Evolutionary conservation across 2,329 filamentous ascomycete genomes (phyloP), one percentile per base, ranked within the genome.

Genomic region (Colletotrichum spinosum): DNA sequence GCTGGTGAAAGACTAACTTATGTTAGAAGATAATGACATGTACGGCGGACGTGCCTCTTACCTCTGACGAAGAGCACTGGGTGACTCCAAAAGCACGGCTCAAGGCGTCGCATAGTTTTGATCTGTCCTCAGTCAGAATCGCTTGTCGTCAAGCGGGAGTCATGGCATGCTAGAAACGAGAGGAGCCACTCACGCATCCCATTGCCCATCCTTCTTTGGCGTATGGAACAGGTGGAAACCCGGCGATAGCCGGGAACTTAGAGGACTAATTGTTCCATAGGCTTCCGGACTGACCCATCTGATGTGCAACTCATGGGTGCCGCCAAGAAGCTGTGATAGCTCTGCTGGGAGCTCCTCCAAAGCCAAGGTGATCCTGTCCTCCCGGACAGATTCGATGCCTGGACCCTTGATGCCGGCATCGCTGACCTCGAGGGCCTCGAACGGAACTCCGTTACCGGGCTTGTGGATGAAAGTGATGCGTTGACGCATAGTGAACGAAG

Each of bases 181-280:
- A 9, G 11, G 17, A 53, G 55, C 60, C 25, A 68, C 72, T 62
- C 68, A 75, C 71, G 70, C 71, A 17, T 74, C 69, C 35, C 68
- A 70, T 50, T 68, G 69, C 8, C 71, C 74, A 34, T 77, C 74
- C 38, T 78, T 74, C 6, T 76, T 75, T 0, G 91, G 91, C 0
- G 90, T 92, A 74, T 90, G 94, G 71, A 92, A 92, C 34, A 94
- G 81, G 80, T 97, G 94, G 25, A 98, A 80, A 3, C 95, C 95
- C 0, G 94, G 90, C 2, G 93, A 89, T 12, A 94, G 77, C 64
- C 92, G 87, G 55, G 93, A 93, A 48, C 87, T 81, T 72, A 96
- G 90, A 2, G 94, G 94, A 44, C 89, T 84, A 49, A 90, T 80
- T 1, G 86, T 81, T 44, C 86, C 80, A 74, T 90, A 90, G 2